Percentiles rank a stretch among this genome's conserved stretches.
Conservation (phyloP, 164 flowering plant genomes). For the Liriodendron chinense region DNA sequence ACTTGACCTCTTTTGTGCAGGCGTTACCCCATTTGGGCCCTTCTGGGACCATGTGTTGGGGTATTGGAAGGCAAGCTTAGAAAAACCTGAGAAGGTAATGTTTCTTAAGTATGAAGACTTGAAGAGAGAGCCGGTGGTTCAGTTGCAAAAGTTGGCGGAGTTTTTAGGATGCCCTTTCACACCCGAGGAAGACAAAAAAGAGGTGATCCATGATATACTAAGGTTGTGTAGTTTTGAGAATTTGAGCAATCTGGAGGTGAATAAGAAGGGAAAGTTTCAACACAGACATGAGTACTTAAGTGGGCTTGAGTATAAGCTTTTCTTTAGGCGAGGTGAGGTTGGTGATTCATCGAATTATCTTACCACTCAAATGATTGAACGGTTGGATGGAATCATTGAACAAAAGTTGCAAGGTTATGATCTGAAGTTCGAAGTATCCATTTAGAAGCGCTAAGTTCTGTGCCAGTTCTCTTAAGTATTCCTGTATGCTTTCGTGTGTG, state of each 20-base stretch:
- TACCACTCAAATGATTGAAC: background rate
- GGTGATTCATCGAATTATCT: conserved; percentile 5
- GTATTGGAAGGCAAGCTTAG: conserved; percentile 20
- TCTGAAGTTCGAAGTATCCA: background rate
- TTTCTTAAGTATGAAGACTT: conserved; percentile 46
- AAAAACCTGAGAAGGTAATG: conserved; percentile 29
- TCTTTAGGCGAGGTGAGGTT: conserved; percentile 3
- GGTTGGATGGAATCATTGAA: background rate
- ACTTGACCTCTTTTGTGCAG: conserved; percentile 32
- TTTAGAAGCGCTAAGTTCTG: background rate
- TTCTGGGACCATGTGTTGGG: conserved; percentile 15
- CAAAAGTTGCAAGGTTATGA: conserved; percentile 2
- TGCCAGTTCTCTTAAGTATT: too few relatives aligned
- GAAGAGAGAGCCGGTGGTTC: conserved; percentile 10
- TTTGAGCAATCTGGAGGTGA: conserved; percentile 11
- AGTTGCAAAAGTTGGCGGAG: conserved; percentile 27
- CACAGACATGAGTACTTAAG: too few relatives aligned
- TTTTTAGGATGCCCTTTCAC: conserved; percentile 32
- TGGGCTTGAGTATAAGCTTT: background rate
- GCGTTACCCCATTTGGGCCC: conserved; percentile 33
- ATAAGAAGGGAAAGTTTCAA: background rate
- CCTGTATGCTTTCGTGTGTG: too few relatives aligned
- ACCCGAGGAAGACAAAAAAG: background rate
- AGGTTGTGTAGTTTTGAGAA: conserved; percentile 7
- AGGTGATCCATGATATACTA: background rate